phyloP scores from a whole-genome alignment of 495 filamentous ascomycete species.

The Talaromyces adpressus region DNA sequence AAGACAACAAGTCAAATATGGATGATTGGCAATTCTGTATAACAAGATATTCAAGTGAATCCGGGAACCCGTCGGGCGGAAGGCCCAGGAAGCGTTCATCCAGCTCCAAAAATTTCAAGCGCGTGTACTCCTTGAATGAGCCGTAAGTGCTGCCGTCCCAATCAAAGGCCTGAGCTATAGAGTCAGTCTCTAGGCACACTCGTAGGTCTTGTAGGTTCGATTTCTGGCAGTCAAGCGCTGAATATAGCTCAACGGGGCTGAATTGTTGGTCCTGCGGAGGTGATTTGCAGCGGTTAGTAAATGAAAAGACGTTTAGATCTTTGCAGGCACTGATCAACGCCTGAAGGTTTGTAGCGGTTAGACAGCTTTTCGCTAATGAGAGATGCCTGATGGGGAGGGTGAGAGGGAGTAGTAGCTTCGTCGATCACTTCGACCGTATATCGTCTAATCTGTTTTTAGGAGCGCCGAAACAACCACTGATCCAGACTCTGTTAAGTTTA shows the following conservation, averaged over 20 bases:
- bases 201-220: neutral
- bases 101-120: neutral
- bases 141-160: neutral
- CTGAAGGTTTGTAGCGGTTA: neutral
- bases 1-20: neutral
- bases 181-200: neutral
- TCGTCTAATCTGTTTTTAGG: neutral
- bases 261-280: neutral
- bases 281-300: neutral
- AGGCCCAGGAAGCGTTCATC: neutral
- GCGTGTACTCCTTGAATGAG: neutral
- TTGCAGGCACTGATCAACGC: neutral
- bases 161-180: neutral
- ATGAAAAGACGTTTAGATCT: neutral
- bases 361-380: neutral
- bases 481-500: neutral
- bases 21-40: neutral
- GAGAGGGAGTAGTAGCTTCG: neutral
- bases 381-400: neutral
- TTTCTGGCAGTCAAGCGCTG: neutral
- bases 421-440: neutral
- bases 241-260: neutral
- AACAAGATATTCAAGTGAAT: neutral
- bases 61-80: neutral
- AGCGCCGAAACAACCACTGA: neutral